phyloP scores from a whole-genome alignment of 768 basidiomycete species.

The Pluteus cervinus region DNA sequence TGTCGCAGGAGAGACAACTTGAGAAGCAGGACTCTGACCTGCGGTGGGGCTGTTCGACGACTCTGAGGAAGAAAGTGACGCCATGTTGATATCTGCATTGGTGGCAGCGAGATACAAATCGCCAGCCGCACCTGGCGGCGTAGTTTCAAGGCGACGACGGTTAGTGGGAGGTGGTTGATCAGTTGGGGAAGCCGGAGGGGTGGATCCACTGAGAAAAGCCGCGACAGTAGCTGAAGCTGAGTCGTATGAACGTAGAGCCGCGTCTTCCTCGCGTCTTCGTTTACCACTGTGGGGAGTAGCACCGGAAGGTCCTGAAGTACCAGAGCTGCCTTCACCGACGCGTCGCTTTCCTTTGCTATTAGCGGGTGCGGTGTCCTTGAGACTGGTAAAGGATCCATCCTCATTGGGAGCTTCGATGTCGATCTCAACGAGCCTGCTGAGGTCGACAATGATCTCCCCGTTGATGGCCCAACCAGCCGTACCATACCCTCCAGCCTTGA shows the following conservation, averaged over 20 bases:
- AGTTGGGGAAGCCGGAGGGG: conserved; percentile 14
- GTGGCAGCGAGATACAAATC: too few species aligned
- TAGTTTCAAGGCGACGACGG: conserved; percentile 27
- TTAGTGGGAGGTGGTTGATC: conserved; percentile 28
- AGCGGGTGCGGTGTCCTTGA: conserved; percentile 46
- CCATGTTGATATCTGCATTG: too few species aligned
- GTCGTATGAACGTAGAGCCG: conserved; percentile 44
- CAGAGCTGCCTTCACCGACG: too few species aligned
- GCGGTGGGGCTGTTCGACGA: too few species aligned
- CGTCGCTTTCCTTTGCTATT: conserved; percentile 55
- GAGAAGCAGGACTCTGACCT: too few species aligned
- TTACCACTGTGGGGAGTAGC: conserved; percentile 29
- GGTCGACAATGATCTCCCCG: conserved; percentile 82
- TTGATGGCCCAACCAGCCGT: conserved; percentile 87
- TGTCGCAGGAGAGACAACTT: background rate
- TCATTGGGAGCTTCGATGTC: conserved; percentile 56
- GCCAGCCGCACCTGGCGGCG: conserved; percentile 4
- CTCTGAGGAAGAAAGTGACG: too few species aligned
- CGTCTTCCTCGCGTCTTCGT: conserved; percentile 53
- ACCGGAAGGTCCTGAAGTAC: background rate
- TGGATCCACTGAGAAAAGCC: conserved; percentile 41
- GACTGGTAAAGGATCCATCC: conserved; percentile 53
- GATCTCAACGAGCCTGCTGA: conserved; percentile 61
- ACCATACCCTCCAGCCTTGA: conserved; percentile 89
- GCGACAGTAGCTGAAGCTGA: conserved; percentile 50